Percentiles rank a stretch among this genome's conserved stretches.
Evolutionary conservation across 495 filamentous ascomycete genomes (phyloP).

Genomic region (Aspergillus coremiiformis): DNA sequence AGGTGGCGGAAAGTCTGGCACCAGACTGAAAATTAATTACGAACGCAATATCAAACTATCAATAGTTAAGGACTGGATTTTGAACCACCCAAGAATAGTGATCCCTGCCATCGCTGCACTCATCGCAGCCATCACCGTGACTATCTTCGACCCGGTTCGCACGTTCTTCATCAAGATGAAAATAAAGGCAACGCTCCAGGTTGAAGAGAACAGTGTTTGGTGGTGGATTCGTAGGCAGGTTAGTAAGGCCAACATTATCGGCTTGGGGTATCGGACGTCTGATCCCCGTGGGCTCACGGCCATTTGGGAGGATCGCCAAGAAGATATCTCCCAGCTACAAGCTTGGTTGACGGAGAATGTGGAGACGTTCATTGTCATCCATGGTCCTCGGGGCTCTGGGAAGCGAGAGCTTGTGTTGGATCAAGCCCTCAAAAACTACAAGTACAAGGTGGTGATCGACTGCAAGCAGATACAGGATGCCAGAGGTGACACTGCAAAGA

Average conservation of each 20-base stretch:
- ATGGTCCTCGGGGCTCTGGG: constrained; percentile 86
- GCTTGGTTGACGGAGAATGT: constrained; percentile 81
- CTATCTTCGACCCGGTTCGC: constrained; percentile 84
- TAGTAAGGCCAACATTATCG: constrained; percentile 56
- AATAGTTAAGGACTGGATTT: constrained; percentile 79
- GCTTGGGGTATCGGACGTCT: constrained; percentile 43
- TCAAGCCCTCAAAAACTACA: constrained; percentile 68
- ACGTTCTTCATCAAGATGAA: constrained; percentile 88
- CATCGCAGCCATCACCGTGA: constrained; percentile 76
- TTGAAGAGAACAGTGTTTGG: constrained; percentile 61
- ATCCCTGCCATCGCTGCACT: constrained; percentile 76
- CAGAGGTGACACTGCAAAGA: constrained; percentile 81
- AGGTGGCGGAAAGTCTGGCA: constrained; percentile 67
- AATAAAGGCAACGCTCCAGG: constrained; percentile 66
- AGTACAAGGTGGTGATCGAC: constrained; percentile 80
- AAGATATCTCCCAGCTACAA: constrained; percentile 69
- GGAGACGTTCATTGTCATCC: constrained; percentile 90
- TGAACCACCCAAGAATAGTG: constrained; percentile 82
- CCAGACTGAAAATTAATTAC: constrained; percentile 71
- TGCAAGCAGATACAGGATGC: constrained; percentile 93
- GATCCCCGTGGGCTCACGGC: constrained; percentile 68
- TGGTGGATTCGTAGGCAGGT: constrained; percentile 77
- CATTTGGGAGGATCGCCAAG: constrained; percentile 82
- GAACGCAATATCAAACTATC: constrained; percentile 67
- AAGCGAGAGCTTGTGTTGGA: constrained; percentile 83